Base-by-base conservation (phyloP, 108 stramenopile genomes). In the Cyclotella baltica region DNA sequence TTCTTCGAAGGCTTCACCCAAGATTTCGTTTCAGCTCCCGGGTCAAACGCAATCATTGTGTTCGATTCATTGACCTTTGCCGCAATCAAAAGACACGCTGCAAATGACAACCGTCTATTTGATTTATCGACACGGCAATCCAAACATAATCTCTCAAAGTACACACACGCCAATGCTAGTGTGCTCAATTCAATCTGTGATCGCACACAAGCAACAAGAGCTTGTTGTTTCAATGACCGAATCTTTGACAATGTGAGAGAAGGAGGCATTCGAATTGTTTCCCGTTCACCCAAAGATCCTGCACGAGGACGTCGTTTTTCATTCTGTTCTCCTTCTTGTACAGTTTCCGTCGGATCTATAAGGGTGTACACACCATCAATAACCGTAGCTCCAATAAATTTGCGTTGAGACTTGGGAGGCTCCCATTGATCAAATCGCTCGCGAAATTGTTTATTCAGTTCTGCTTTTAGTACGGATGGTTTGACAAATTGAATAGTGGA, bases 111-210 rank as follows among this genome's bases (percentile, higher is more conserved):
- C 31, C 95, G 77, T 0, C 97, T 83, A 70, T 98, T 98, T 47
- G 92, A 84, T 82, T 98, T 98, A 61, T 97, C 96, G 9, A 98
- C 96, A 55, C 95, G 86, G 62, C 96, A 94, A 75, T 90, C 88
- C 25, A 98, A 84, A 53, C 93, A 93, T 16, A 98, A 84, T n/a
- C 96, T 72, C 75, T 98, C 98, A 76, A 98, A 97, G 74, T 97
- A 96, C 13, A 96, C 90, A 74, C 89, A 90, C 23, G 95, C 89
- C 46, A 97, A 80, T 4, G 98, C 96, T 52, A 97, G 83, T 1
- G 93, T 96, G 51, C 92, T 85, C 36, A 98, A 81, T 72, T 98
- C 94, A 33, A 98, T 73, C 55, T 88, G 87, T 31, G 92, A 87
- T 51, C 81, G 71, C 20, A 93, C 86, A 59, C 88, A 88, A 37